Evolutionary conservation across 1,139 yeast genomes (phyloP), one percentile per base, ranked within the genome.

Genomic region (Kodamaea ohmeri): DNA sequence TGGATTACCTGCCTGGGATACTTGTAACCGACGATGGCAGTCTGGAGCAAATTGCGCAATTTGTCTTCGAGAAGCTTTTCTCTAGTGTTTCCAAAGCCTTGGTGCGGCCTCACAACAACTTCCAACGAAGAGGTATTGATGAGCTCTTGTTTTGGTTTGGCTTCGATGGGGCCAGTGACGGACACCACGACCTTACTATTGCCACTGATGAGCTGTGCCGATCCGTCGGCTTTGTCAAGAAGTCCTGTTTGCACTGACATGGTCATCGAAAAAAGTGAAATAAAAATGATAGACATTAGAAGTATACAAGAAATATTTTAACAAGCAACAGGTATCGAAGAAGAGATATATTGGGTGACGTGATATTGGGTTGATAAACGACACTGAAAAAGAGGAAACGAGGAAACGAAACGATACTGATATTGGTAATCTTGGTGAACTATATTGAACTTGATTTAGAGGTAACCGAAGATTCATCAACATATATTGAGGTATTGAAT

Each of bases 101-200:
- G 63, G 16, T 85, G 77, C 1, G 97, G 97, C 36, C 90, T 69
- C 3, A 90, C 79, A 17, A 80, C 76, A n/a, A 92, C 73, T 58
- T 89, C 97, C 27, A 92, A 60, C 18, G 88, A 79, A 13, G 92
- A 83, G 35, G 73, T 71, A 17, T 85, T 83, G 6, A 97, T 96
- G 29, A 83, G 61, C 57, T 92, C 98, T 56, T 89, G 96, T 50
- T 94, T 75, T 14, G 77, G 62, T 58, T 83, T 84, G 8, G 90
- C 86, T 53, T 90, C 97, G 34, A 90, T 74, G 0, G 98, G 98
- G 0, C 98, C 98, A 1, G 90, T 76, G 1, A 90, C 90, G 0
- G 96, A 80, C 30, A 83, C 79, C 3, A 88, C 60, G 6, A 85
- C 80, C 46, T 77, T 76, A 1, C 87, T 78, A 16, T 56, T 60